A percentile compares a stretch with the other conserved stretches of the same genome.
Conservation (phyloP, 148 eudicot genomes). For the Arbutus unedo region DNA sequence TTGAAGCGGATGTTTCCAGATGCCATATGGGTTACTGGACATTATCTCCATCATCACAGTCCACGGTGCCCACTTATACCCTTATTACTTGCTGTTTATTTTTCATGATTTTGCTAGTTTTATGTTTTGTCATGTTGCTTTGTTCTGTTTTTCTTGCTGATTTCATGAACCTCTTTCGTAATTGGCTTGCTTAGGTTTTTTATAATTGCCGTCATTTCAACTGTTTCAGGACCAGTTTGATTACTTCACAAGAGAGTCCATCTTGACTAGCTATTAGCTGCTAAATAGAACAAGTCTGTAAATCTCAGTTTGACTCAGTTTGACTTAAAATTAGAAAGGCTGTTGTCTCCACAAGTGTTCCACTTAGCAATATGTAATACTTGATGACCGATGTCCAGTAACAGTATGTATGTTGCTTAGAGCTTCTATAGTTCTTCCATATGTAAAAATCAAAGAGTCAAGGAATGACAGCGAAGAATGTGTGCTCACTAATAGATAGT, state of each 20-base stretch:
- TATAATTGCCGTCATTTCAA: not conserved
- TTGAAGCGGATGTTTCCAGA: slow-evolving; percentile 80
- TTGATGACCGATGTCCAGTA: not conserved
- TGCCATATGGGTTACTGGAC: slow-evolving; percentile 85
- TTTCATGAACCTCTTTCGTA: not conserved
- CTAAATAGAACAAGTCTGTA: not conserved
- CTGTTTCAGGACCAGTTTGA: not conserved
- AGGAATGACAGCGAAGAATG: too few relatives aligned
- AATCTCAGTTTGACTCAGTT: not conserved
- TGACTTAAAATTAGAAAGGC: not conserved
- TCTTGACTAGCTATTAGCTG: not conserved
- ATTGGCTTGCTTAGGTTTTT: not conserved
- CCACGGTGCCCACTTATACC: slow-evolving; percentile 56
- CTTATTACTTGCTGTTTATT: slow-evolving; percentile 2
- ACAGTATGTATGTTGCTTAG: not conserved
- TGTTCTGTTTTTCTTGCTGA: not conserved
- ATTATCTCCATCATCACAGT: slow-evolving; percentile 79
- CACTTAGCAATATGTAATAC: not conserved
- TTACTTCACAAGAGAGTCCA: not conserved
- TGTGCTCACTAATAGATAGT: too few relatives aligned
- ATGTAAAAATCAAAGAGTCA: not conserved
- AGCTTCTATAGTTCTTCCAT: not conserved
- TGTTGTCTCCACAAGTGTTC: not conserved
- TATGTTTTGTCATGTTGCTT: not conserved
- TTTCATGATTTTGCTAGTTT: slow-evolving; percentile 6